These are phyloP conservation scores for Henckelia pumila DNA, from an alignment of 257 asterid genomes.

Conservation along the genomic window DNA sequence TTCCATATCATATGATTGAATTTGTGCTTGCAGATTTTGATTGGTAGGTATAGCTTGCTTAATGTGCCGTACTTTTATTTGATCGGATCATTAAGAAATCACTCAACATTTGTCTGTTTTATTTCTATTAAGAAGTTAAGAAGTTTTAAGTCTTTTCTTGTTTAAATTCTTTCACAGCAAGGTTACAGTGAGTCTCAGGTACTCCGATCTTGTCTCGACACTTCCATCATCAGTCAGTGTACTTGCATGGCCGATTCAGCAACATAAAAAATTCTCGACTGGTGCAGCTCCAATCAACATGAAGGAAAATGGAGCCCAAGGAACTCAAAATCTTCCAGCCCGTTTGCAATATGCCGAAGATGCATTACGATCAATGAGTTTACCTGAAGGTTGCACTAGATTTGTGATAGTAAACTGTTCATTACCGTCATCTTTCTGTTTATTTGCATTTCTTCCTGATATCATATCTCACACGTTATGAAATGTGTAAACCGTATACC, in stretches of 20 bases:
- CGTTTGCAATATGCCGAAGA: conserved; percentile 75
- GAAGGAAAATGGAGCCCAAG: conserved; percentile 41
- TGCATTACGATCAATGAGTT: conserved; percentile 76
- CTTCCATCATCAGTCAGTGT: conserved; percentile 81
- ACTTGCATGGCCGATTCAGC: conserved; percentile 79
- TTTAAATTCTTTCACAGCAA: conserved; percentile 53
- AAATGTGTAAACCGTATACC: background rate
- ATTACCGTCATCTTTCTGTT: background rate
- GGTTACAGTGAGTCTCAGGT: conserved; percentile 77
- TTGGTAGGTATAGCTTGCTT: conserved; percentile 51
- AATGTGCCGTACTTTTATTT: conserved; percentile 14
- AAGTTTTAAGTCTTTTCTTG: background rate
- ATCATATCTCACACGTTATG: background rate
- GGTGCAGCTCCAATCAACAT: conserved; percentile 28
- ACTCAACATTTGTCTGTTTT: conserved; percentile 7
- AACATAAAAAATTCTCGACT: conserved; percentile 37
- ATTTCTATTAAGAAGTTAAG: background rate
- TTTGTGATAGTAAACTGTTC: conserved; percentile 3
- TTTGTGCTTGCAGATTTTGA: conserved; percentile 73
- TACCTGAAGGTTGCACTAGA: conserved; percentile 69
- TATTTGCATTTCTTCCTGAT: background rate
- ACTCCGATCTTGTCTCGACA: conserved; percentile 63
- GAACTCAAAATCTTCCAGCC: conserved; percentile 48
- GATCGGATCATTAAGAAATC: conserved; percentile 7
- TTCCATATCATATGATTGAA: conserved; percentile 81